phyloP scores from a whole-genome alignment of 306 rosid genomes.

The Spatholobus suberectus region DNA sequence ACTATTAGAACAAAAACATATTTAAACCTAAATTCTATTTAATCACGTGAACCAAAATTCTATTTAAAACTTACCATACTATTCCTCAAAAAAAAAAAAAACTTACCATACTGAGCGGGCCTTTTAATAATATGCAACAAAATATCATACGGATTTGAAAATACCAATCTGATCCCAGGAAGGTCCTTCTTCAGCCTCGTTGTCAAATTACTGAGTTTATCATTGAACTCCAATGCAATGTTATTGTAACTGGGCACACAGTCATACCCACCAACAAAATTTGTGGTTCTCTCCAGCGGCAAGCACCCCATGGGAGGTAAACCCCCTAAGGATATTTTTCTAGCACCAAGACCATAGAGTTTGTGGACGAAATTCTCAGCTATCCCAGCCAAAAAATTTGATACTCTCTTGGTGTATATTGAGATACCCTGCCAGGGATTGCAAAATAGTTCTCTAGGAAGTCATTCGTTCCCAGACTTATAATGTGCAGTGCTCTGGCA shows the following conservation, averaged over 20 bases:
- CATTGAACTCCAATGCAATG: conserved; percentile 55
- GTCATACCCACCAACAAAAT: conserved; percentile 44
- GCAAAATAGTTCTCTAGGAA: conserved; percentile 75
- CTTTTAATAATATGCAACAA: conserved; percentile 38
- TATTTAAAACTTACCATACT: too few species aligned
- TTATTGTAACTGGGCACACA: conserved; percentile 49
- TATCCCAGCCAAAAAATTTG: conserved; percentile 55
- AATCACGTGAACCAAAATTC: too few species aligned
- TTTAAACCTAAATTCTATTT: too few species aligned
- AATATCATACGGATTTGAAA: conserved; percentile 45
- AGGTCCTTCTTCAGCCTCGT: conserved; percentile 45
- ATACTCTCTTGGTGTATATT: conserved; percentile 52
- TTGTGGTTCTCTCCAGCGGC: conserved; percentile 76
- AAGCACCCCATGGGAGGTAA: conserved; percentile 88
- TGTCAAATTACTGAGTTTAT: conserved; percentile 45
- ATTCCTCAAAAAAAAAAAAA: too few species aligned
- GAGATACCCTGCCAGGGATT: conserved; percentile 47
- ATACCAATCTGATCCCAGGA: conserved; percentile 47
- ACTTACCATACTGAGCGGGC: conserved; percentile 50
- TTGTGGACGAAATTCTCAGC: conserved; percentile 58
- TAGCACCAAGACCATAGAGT: conserved; percentile 62
- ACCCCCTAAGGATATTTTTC: conserved; percentile 69
- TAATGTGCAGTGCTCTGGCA: conserved; percentile 56
- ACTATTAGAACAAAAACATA: too few species aligned
- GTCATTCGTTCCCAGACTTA: conserved; percentile 80